These are phyloP conservation scores for Carex kokanica DNA, from an alignment of 176 grass and related monocot species.

Conservation along the genomic window DNA sequence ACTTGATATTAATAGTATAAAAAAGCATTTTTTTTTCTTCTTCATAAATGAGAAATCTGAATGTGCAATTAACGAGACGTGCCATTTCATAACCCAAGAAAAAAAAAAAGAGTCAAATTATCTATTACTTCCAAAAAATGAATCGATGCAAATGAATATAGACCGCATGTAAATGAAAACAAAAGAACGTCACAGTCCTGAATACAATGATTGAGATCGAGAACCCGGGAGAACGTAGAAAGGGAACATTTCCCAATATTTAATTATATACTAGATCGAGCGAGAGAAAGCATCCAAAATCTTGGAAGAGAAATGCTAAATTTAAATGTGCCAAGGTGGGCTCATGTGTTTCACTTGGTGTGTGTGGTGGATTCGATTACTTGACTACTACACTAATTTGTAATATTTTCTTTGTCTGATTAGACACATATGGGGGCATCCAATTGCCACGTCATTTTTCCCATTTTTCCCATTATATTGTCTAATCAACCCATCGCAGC, in stretches of 20 bases:
- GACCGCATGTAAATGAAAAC: not conserved
- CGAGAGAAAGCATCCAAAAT: not conserved
- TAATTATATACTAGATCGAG: not conserved
- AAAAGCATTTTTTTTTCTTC: not conserved
- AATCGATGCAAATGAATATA: not conserved
- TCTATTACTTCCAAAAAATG: not conserved
- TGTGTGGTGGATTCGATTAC: not conserved
- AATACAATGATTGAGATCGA: not conserved
- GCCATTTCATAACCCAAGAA: not conserved
- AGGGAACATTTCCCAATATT: not conserved
- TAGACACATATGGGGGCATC: not conserved
- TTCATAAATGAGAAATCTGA: not conserved
- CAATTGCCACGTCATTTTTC: too few relatives aligned
- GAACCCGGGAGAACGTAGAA: not conserved
- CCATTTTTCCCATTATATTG: not conserved
- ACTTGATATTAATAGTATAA: not conserved
- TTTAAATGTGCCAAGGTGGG: slow-evolving; percentile 1
- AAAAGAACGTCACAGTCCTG: not conserved
- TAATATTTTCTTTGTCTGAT: not conserved
- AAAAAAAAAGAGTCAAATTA: not conserved
- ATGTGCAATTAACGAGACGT: not conserved
- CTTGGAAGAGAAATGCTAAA: not conserved
- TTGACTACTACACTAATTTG: not conserved
- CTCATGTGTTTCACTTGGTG: not conserved
- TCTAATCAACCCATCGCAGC: not conserved